Percentiles rank a stretch among this genome's conserved stretches.
Conservation (phyloP, 2,329 filamentous ascomycete genomes). For the Fusarium hostae region DNA sequence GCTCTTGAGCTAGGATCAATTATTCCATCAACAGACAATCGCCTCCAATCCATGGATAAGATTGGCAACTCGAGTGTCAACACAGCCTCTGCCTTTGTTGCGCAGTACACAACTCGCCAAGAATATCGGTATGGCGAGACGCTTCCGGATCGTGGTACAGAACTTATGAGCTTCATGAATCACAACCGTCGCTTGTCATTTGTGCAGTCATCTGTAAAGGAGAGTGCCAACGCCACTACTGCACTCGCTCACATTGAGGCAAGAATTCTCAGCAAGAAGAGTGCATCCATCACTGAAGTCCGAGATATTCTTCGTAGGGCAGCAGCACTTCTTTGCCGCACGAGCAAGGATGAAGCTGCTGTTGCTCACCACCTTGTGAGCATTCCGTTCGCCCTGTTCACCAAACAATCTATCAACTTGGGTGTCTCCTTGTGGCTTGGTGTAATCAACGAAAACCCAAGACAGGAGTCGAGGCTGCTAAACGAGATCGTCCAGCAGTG, state of each 20-base stretch:
- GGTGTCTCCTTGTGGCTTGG: slow-evolving; percentile 97
- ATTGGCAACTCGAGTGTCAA: slow-evolving; percentile 82
- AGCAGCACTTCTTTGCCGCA: slow-evolving; percentile 85
- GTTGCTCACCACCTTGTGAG: slow-evolving; percentile 89
- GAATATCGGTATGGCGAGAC: slow-evolving; percentile 91
- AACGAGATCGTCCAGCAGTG: slow-evolving; percentile 90
- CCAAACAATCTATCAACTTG: slow-evolving; percentile 93
- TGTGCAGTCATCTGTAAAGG: slow-evolving; percentile 61
- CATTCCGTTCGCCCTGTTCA: slow-evolving; percentile 93
- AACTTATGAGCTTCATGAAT: slow-evolving; percentile 71
- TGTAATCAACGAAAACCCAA: slow-evolving; percentile 94
- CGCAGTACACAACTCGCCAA: slow-evolving; percentile 96
- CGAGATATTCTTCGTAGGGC: slow-evolving; percentile 85
- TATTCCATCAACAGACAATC: slow-evolving; percentile 87
- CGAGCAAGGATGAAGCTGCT: slow-evolving; percentile 77
- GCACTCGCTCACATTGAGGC: slow-evolving; percentile 79
- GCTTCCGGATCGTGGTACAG: slow-evolving; percentile 73
- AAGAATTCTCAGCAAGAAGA: slow-evolving; percentile 74
- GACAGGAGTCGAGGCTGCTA: slow-evolving; percentile 85
- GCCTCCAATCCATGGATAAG: slow-evolving; percentile 82
- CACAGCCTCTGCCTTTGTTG: slow-evolving; percentile 93
- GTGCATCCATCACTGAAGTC: slow-evolving; percentile 78
- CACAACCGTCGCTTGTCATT: slow-evolving; percentile 64
- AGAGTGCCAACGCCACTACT: slow-evolving; percentile 69
- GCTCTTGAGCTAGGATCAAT: slow-evolving; percentile 90